Evolutionary conservation across 2,329 filamentous ascomycete genomes (phyloP), one percentile per base, ranked within the genome.

Genomic region (Xylaria hypoxylon): DNA sequence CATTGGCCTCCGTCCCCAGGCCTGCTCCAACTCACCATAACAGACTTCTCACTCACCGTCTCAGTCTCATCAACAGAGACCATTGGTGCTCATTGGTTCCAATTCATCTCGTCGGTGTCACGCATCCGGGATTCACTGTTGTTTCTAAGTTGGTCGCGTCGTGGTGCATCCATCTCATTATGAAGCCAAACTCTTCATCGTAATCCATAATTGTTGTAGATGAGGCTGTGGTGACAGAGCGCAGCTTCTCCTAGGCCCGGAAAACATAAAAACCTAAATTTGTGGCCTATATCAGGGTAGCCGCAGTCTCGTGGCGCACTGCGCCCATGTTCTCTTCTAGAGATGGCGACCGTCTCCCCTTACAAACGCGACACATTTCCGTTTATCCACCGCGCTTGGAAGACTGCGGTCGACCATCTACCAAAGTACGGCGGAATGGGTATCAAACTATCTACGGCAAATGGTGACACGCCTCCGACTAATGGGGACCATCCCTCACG

Each of bases 361-460:
- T 82, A 79, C 73, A 80, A 81, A 77, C 82, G 83, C 78, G 81
- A 79, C 72, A 59, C 59, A 40, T 79, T 83, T 63, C 85, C 86
- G 67, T 87, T 85, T 76, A 82, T 87, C 66, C 83, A 86, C 71
- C 82, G 85, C 75, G 86, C 84, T 74, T 86, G 83, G 84, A 79
- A 82, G 68, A 81, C 79, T 68, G 81, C 80, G 53, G 77, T 85
- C 74, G 81, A 81, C 65, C 79, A 81, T 67, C 78, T 76, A 42
- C 71, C 74, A 71, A 55, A 17, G 17, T 80, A 83, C 73, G 73
- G 76, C 73, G 74, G 75, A 65, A 84, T 85, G 82, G 82, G 82
- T 58, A 81, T 78, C 73, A 81, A 80, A 64, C 70, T 79, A 15
- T 81, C 80, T 42, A 78, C 78, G 56, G 72, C 78, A 60, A 77